Evolutionary conservation across 1,284 basidiomycete species (phyloP), one percentile per base, ranked within the genome.

Genomic region (Naganishia albida): DNA sequence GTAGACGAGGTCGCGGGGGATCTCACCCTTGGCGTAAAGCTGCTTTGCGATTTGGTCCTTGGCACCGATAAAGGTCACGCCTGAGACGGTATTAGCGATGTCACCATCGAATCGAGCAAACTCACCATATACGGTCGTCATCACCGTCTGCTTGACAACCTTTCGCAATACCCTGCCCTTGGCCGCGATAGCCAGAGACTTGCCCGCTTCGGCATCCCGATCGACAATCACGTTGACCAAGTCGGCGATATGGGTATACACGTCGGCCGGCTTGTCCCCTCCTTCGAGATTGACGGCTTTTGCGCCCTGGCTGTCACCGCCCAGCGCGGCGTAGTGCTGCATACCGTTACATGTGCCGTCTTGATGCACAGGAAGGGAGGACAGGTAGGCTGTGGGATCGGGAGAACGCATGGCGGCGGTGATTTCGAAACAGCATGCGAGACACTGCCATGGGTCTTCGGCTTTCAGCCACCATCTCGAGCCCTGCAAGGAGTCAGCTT

Each of bases 71-170:
- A 89, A 96, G 0, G 95, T 99, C 25, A 99, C 95, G 49, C 76
- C 74, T 73, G 56, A 38, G 28, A 18, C n/a, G 6, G 30, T 23
- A 49, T 60, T 46, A 57, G 63, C 34, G 18, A 54, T 25, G 18
- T 18, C 25, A 1, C 46, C 20, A 26, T 46, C n/a, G 20, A 18
- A 26, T 20, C 15, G 23, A 23, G 8, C n/a, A 38, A n/a, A 67
- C 70, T 63, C 51, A 74, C 94, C 95, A 76, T 99, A 99, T 42
- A 99, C 96, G 12, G 96, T 99, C 0, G 96, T 99, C 96, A 99
- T 99, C 72, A 98, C 91, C 85, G 95, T 98, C 82, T 99, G 95
- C 83, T 99, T 99, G 72, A 99, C 95, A 26, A 98, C 88, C 80
- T 99, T 99, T 53, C 96, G 82, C 7, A 91, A 85, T 49, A 99